Evolutionary conservation across 2,329 filamentous ascomycete genomes (phyloP).

Genomic region (Parastagonospora nodorum): DNA sequence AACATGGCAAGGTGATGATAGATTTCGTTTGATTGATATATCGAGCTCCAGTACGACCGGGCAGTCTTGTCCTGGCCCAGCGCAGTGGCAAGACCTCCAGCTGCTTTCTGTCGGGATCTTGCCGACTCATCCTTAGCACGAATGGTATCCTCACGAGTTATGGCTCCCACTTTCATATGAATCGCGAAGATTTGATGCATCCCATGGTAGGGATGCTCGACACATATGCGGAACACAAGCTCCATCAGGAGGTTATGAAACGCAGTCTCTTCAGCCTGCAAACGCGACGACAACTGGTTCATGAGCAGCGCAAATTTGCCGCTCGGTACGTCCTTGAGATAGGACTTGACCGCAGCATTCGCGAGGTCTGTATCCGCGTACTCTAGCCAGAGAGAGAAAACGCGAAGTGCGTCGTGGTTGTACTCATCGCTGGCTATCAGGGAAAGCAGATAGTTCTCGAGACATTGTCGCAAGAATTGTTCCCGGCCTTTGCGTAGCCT

Average conservation of each 20-base stretch:
- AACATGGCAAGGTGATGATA: constrained; percentile 69
- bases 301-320: constrained; percentile 91
- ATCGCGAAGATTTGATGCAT: constrained; percentile 94
- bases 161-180: constrained; percentile 59
- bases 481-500: constrained; percentile 76
- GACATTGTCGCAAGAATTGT: constrained; percentile 82
- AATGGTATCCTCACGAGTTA: constrained; percentile 51
- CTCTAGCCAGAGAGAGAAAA: constrained; percentile 93
- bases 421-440: constrained; percentile 84
- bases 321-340: constrained; percentile 78
- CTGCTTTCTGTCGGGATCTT: constrained; percentile 73
- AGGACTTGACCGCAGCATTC: constrained; percentile 74
- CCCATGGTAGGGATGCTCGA: constrained; percentile 92
- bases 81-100: constrained; percentile 67
- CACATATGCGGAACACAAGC: constrained; percentile 82
- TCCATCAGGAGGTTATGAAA: constrained; percentile 79
- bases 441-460: constrained; percentile 91
- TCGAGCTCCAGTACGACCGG: constrained; percentile 68
- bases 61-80: constrained; percentile 60
- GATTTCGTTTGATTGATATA: constrained; percentile 74
- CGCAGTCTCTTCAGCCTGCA: constrained; percentile 69
- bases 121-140: constrained; percentile 75
- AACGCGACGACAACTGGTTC: constrained; percentile 94
- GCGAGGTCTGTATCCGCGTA: constrained; percentile 76
- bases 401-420: constrained; percentile 87